Conservation (phyloP, 1,284 basidiomycete genomes). For the Schizophyllum amplum region DNA sequence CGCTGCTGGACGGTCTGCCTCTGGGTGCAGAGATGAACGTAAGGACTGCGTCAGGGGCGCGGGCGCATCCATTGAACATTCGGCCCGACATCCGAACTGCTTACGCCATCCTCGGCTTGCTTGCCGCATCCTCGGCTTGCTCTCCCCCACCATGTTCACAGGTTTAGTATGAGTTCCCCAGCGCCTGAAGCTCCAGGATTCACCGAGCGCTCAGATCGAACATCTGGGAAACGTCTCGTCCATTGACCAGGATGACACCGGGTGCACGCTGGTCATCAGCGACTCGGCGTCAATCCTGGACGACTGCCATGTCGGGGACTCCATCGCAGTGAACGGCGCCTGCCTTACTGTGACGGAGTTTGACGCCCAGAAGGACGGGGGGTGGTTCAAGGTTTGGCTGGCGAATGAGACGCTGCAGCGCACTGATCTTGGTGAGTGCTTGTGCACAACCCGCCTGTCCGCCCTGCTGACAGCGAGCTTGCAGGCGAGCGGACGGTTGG, state of each 20-base stretch:
- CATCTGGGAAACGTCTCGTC: slow-evolving; percentile 67
- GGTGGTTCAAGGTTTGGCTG: slow-evolving; percentile 90
- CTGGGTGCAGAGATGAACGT: not conserved
- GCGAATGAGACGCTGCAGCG: slow-evolving; percentile 91
- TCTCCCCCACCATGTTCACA: slow-evolving; percentile 45
- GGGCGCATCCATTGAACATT: too few relatives aligned
- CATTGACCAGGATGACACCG: slow-evolving; percentile 57
- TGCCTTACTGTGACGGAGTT: slow-evolving; percentile 90
- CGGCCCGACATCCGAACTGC: not conserved
- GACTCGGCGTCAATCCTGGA: slow-evolving; percentile 68
- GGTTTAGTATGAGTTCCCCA: slow-evolving; percentile 42
- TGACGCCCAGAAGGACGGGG: slow-evolving; percentile 46
- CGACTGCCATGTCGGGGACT: slow-evolving; percentile 95
- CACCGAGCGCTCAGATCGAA: slow-evolving; percentile 50
- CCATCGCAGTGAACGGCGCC: slow-evolving; percentile 76
- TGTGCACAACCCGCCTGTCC: too few relatives aligned
- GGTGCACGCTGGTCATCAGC: slow-evolving; percentile 81
- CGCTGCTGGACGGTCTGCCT: too few relatives aligned
- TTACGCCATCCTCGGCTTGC: not conserved
- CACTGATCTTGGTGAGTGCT: slow-evolving; percentile 75
- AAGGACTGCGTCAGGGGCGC: not conserved
- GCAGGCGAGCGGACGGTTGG: slow-evolving; percentile 74
- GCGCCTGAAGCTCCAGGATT: not conserved
- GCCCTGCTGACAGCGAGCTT: slow-evolving; percentile 1
- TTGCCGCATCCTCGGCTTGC: too few relatives aligned